Base-by-base conservation (phyloP, 306 rosid genomes). In the Morella rubra region DNA sequence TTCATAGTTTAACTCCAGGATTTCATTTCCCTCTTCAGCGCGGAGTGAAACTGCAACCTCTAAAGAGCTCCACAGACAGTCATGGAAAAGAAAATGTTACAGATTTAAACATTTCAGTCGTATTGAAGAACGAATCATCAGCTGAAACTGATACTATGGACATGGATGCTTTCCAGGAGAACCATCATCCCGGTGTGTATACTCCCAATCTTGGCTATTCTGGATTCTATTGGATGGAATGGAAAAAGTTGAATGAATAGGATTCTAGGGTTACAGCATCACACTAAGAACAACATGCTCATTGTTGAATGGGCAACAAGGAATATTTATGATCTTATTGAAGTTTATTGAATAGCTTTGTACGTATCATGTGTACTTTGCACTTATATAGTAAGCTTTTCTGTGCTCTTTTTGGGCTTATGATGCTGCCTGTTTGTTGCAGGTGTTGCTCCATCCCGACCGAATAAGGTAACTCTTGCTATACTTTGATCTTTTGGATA, bases 81-180 rank as follows among this genome's bases (percentile, higher is more conserved):
- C 90, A 77, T 59, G 82, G 79, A 76, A 87, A 52, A 65, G 87
- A 82, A 80, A 74, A 77, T 73, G 22, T 72, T 41, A 76, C 72
- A 59, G 86, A 86, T 75, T 74, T 74, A 68, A 74, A 81, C 73
- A 53, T 74, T 77, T 74, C 85, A 32, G 66, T 77, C 52, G 81
- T 71, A 78, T 50, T 80, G 86, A 82, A 67, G 81, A 85, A 87
- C 44, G 93, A 87, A 79, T 91, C 96, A 65, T 92, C 96, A 59
- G 85, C 97, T 76, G 93, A 90, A 76, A 91, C 93, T 71, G 88
- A 83, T 82, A 73, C 87, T 65, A 83, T 95, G 97, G 91, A 87
- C 81, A 85, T 92, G 53, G 81, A 84, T 81, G 82, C 82, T 62
- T 86, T 85, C 46, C 90, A 50, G 76, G 86, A 84, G 78, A 86